A percentile compares a stretch with the other conserved stretches of the same genome.
These are phyloP conservation scores for Alisma plantagoaquatica DNA, from an alignment of 106 monocot genomes.

Conservation along the genomic window DNA sequence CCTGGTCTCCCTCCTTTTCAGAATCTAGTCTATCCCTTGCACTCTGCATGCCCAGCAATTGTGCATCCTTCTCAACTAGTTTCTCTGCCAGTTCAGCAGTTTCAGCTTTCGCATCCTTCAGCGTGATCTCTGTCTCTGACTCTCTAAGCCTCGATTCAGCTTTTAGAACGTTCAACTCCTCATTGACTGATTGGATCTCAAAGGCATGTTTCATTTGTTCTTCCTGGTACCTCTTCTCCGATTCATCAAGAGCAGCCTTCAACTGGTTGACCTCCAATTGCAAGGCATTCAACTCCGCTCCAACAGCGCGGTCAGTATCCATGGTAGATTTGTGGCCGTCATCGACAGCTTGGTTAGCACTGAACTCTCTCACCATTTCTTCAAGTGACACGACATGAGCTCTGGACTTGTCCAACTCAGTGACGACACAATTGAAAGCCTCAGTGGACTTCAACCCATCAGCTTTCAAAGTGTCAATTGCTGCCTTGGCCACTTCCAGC, in stretches of 20 bases:
- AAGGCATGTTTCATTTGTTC: conserved; percentile 39
- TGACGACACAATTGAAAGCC: conserved; percentile 25
- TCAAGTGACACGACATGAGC: conserved; percentile 21
- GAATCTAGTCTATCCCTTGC: conserved; percentile 23
- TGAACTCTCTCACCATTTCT: conserved; percentile 30
- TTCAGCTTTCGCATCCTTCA: conserved; percentile 22
- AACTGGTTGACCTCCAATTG: conserved; percentile 28
- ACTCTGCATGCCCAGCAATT: conserved; percentile 5
- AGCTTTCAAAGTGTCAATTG: conserved; percentile 36
- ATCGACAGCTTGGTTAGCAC: conserved; percentile 4
- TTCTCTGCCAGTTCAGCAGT: conserved; percentile 18
- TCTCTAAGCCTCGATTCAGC: conserved; percentile 26
- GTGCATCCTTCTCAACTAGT: conserved; percentile 24
- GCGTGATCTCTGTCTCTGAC: conserved; percentile 22
- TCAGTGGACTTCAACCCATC: conserved; percentile 47
- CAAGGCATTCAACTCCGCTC: conserved; percentile 2
- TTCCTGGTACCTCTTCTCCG: conserved; percentile 34
- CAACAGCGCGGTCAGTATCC: background rate
- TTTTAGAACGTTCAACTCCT: conserved; percentile 35
- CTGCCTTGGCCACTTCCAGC: conserved; percentile 40
- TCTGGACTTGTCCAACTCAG: conserved; percentile 61
- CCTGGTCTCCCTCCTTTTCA: conserved; percentile 7
- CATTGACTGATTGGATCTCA: conserved; percentile 26
- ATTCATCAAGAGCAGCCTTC: conserved; percentile 28
- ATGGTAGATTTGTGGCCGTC: background rate